A percentile compares a stretch with the other conserved stretches of the same genome.
Conservation (phyloP, 2,329 filamentous ascomycete species). For the Periconia sp. region DNA sequence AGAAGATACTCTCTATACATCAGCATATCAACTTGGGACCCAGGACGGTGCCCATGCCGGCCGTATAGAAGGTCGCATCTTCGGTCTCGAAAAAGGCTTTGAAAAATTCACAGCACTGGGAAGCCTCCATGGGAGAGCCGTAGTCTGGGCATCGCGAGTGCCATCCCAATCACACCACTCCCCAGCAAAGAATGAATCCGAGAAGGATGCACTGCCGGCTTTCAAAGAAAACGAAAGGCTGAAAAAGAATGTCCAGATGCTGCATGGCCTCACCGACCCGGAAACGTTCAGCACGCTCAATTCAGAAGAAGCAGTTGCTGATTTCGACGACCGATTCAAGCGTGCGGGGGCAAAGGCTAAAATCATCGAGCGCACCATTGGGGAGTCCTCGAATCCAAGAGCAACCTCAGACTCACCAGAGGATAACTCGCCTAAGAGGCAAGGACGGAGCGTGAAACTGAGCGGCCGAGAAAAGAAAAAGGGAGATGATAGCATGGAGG, state of each 20-base stretch:
- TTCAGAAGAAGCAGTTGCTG: slow-evolving; percentile 84
- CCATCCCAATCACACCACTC: slow-evolving; percentile 25
- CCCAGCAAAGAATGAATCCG: neutral
- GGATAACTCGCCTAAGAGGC: slow-evolving; percentile 4
- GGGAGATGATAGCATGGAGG: slow-evolving; percentile 40
- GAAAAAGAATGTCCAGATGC: slow-evolving; percentile 74
- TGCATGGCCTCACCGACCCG: slow-evolving; percentile 80
- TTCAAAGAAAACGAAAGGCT: slow-evolving; percentile 46
- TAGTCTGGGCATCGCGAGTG: slow-evolving; percentile 82
- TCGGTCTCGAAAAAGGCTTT: slow-evolving; percentile 91
- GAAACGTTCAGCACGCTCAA: slow-evolving; percentile 81
- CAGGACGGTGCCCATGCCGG: slow-evolving; percentile 79
- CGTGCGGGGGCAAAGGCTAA: slow-evolving; percentile 83
- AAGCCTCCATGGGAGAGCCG: slow-evolving; percentile 74
- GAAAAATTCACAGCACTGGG: slow-evolving; percentile 89
- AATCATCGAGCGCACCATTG: slow-evolving; percentile 76
- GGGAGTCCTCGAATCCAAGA: slow-evolving; percentile 30
- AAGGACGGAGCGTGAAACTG: slow-evolving; percentile 22
- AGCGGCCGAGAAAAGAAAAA: slow-evolving; percentile 24
- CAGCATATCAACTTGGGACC: slow-evolving; percentile 78
- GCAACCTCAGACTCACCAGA: neutral
- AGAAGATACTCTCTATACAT: slow-evolving; percentile 76
- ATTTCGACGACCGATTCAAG: slow-evolving; percentile 89
- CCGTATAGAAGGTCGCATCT: slow-evolving; percentile 83
- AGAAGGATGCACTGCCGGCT: neutral